phyloP scores from a whole-genome alignment of 345 rosid species.

The Isatis tinctoria region DNA sequence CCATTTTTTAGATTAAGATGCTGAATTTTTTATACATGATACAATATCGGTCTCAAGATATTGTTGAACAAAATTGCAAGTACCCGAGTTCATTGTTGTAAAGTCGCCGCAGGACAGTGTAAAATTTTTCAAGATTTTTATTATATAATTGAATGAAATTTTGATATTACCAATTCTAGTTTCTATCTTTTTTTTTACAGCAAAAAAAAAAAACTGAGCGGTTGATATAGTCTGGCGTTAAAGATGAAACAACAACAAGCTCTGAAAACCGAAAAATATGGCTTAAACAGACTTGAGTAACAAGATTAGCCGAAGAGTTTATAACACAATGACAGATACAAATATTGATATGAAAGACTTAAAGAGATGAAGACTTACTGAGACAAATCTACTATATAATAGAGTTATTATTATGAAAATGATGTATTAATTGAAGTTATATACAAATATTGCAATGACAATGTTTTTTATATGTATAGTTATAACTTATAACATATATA shows the following conservation, averaged over 20 bases:
- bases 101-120: not conserved
- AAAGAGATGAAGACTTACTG: not conserved
- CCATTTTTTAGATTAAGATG: not conserved
- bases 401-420: not conserved
- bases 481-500: not conserved
- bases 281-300: not conserved
- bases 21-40: slow-evolving; percentile 1
- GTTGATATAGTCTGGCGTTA: not conserved
- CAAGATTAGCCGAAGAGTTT: not conserved
- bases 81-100: not conserved
- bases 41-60: slow-evolving; percentile 2
- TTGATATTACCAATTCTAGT: not conserved
- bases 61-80: slow-evolving; percentile 2
- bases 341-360: not conserved
- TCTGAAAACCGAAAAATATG: not conserved
- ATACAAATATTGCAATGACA: not conserved
- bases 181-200: not conserved
- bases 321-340: not conserved
- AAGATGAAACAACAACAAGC: not conserved
- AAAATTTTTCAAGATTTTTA: not conserved
- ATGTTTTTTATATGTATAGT: too few relatives aligned
- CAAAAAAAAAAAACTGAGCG: not conserved
- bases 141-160: not conserved
- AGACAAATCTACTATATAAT: not conserved
- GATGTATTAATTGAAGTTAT: not conserved